phyloP scores from a whole-genome alignment of 495 filamentous ascomycete species.

The Aspergillus cavernicola region DNA sequence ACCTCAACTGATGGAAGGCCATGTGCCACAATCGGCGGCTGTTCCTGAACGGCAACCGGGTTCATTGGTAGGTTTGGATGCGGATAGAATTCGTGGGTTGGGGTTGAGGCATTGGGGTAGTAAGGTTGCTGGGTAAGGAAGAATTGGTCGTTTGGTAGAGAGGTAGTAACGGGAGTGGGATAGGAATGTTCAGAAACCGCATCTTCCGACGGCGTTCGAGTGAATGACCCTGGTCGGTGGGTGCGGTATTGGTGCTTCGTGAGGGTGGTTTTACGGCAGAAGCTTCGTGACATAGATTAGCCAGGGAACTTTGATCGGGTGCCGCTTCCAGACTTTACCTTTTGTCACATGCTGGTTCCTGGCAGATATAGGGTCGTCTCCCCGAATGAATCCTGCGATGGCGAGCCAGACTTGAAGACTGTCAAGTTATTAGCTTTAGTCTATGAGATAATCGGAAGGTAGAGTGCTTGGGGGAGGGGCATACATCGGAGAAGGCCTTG shows the following conservation, averaged over 20 bases:
- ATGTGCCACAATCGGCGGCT: constrained; percentile 30
- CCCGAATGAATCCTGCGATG: constrained; percentile 86
- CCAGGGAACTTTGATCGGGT: neutral
- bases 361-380: constrained; percentile 79
- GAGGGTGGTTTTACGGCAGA: constrained; percentile 85
- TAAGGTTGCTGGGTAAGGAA: constrained; percentile 39
- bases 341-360: constrained; percentile 72
- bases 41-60: constrained; percentile 29
- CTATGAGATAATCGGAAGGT: constrained; percentile 1
- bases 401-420: constrained; percentile 85
- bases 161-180: constrained; percentile 10
- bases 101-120: constrained; percentile 34
- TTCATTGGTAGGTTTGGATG: constrained; percentile 33
- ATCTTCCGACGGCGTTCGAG: constrained; percentile 42
- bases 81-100: constrained; percentile 38
- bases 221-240: constrained; percentile 58
- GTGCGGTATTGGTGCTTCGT: constrained; percentile 75
- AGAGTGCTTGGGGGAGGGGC: constrained; percentile 25
- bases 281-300: constrained; percentile 47
- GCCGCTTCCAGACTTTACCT: constrained; percentile 50
- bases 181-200: constrained; percentile 36
- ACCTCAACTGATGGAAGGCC: constrained; percentile 31
- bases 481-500: constrained; percentile 84
- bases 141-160: constrained; percentile 36
- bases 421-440: neutral